Conservation (phyloP, 1,139 yeast genomes). For the Yamadazyma dushanensis region DNA sequence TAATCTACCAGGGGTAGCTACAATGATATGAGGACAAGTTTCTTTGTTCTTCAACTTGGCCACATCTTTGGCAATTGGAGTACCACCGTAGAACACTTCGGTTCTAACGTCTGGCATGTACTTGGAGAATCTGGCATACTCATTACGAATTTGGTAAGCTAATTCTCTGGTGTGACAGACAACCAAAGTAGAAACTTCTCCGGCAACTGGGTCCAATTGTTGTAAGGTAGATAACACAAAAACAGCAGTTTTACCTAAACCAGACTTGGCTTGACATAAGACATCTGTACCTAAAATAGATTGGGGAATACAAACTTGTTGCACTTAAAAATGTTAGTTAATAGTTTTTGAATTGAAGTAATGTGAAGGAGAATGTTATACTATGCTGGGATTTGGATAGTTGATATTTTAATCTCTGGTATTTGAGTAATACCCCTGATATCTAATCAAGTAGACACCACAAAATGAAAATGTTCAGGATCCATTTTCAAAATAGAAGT, state of each 20-base stretch:
- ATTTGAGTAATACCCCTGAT: too few relatives aligned
- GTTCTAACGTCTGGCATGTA: conserved; percentile 98
- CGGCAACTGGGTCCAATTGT: conserved; percentile 96
- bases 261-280: conserved; percentile 98
- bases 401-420: too few relatives aligned
- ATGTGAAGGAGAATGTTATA: not conserved
- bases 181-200: conserved; percentile 92
- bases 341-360: too few relatives aligned
- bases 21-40: conserved; percentile 94
- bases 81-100: conserved; percentile 97
- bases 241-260: conserved; percentile 99
- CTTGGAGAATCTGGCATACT: conserved; percentile 95
- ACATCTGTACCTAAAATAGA: conserved; percentile 98
- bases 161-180: conserved; percentile 98
- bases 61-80: conserved; percentile 81
- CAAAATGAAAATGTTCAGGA: too few relatives aligned
- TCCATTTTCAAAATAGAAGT: too few relatives aligned
- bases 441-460: too few relatives aligned
- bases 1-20: conserved; percentile 98
- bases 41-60: conserved; percentile 90
- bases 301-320: conserved; percentile 98
- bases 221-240: conserved; percentile 94
- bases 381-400: not conserved
- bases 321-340: conserved; percentile 51
- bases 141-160: conserved; percentile 97